These are phyloP conservation scores for Leccinum rimulosum DNA, from an alignment of 768 basidiomycete species.

Conservation along the genomic window DNA sequence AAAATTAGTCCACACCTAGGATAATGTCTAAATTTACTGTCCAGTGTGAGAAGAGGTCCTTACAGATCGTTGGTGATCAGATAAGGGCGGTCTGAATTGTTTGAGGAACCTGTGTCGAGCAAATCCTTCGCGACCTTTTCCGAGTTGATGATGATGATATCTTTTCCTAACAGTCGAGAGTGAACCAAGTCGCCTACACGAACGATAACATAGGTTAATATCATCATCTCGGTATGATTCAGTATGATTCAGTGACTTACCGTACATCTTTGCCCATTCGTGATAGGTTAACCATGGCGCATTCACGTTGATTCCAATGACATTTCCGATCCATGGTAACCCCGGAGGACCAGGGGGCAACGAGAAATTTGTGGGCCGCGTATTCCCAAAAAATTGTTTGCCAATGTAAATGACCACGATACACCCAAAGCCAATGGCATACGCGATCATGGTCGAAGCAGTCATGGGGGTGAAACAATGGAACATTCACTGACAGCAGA, in stretches of 20 bases:
- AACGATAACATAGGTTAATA: neutral
- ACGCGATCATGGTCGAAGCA: neutral
- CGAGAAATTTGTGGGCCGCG: neutral
- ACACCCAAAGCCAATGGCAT: neutral
- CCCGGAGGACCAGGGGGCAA: conserved; percentile 1
- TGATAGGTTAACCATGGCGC: neutral
- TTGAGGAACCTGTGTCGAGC: neutral
- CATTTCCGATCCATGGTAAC: conserved; percentile 1
- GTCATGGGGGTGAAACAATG: neutral
- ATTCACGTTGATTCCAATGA: neutral
- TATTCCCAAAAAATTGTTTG: neutral
- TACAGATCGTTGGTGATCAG: neutral
- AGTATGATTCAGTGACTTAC: neutral
- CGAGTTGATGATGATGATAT: neutral
- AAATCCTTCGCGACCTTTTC: neutral
- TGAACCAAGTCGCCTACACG: neutral
- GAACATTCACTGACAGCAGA: neutral
- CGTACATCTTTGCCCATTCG: neutral
- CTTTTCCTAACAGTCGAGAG: neutral
- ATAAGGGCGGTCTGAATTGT: neutral
- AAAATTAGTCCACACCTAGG: no score
- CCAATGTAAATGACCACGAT: neutral
- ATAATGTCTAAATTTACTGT: neutral
- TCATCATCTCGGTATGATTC: neutral
- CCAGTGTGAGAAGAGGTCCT: neutral